Conservation (phyloP, 176 grass and related monocot genomes). For the Leersia perrieri region DNA sequence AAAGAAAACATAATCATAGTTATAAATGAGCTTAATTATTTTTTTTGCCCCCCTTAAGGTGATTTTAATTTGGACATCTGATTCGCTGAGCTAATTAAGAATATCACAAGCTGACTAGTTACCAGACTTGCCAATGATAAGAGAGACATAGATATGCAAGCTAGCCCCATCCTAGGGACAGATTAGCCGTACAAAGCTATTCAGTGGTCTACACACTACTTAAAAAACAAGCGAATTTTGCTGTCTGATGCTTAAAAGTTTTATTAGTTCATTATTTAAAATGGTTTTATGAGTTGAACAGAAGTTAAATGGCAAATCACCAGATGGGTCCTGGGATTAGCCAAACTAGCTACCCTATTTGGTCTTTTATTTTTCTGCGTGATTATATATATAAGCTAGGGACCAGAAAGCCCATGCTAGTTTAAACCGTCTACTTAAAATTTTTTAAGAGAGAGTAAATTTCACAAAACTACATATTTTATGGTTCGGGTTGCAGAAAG, state of each 20-base stretch:
- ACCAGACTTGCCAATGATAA: background rate
- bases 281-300: slow-evolving; percentile 18
- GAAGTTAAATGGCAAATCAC: slow-evolving; percentile 9
- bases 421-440: background rate
- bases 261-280: slow-evolving; percentile 7
- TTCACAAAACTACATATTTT: no score
- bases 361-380: background rate
- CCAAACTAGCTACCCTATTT: slow-evolving; percentile 14
- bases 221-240: background rate
- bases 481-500: no score
- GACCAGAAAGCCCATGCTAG: background rate
- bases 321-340: slow-evolving; percentile 24
- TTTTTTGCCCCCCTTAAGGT: background rate
- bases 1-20: background rate
- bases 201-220: background rate
- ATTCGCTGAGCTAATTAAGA: background rate
- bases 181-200: background rate
- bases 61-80: background rate
- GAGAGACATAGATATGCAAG: background rate
- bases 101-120: background rate
- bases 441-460: no score
- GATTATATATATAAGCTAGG: background rate
- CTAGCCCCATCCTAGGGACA: background rate
- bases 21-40: background rate
- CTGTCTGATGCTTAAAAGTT: slow-evolving; percentile 3